A percentile compares a stretch with the other conserved stretches of the same genome.
phyloP scores from a whole-genome alignment of 2,329 filamentous ascomycete genomes.

The Thelonectria olida region DNA sequence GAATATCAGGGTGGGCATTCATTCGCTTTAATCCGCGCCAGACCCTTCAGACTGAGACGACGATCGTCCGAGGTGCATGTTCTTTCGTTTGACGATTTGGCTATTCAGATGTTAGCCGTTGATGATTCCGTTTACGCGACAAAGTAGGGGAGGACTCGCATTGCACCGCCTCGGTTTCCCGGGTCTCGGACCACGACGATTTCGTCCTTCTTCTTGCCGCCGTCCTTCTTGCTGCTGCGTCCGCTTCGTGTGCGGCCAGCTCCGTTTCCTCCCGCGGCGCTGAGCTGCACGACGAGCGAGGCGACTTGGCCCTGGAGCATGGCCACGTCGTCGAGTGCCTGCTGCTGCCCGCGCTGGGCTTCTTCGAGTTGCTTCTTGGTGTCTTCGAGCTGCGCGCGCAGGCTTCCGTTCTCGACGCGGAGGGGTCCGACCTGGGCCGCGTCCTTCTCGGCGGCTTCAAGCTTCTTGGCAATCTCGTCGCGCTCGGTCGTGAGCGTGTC shows the following conservation, averaged over 20 bases:
- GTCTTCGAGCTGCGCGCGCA: constrained; percentile 33
- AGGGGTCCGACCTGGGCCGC: constrained; percentile 32
- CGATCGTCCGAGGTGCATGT: constrained; percentile 21
- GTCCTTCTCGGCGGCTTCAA: constrained; percentile 33
- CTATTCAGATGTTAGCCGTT: constrained; percentile 22
- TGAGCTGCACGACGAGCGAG: constrained; percentile 34
- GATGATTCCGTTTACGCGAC: background rate
- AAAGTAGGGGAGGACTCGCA: constrained; percentile 30
- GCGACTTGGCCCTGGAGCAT: constrained; percentile 32
- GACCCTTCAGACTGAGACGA: constrained; percentile 24
- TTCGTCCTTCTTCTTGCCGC: constrained; percentile 36
- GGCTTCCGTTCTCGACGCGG: constrained; percentile 37
- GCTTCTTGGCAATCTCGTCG: constrained; percentile 36
- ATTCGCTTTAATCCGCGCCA: constrained; percentile 5
- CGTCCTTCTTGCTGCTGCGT: constrained; percentile 34
- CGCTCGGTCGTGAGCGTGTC: constrained; percentile 25
- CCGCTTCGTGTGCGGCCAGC: constrained; percentile 23
- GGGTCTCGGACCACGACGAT: constrained; percentile 40
- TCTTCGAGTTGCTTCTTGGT: constrained; percentile 27
- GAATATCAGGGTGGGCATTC: background rate
- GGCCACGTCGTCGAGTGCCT: constrained; percentile 29
- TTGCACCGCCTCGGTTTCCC: constrained; percentile 30
- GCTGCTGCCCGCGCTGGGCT: constrained; percentile 35
- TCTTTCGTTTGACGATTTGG: constrained; percentile 23
- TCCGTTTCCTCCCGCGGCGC: constrained; percentile 1